These are phyloP conservation scores for Chaetomium cochliodes DNA, from an alignment of 495 filamentous ascomycete species.

Conservation along the genomic window DNA sequence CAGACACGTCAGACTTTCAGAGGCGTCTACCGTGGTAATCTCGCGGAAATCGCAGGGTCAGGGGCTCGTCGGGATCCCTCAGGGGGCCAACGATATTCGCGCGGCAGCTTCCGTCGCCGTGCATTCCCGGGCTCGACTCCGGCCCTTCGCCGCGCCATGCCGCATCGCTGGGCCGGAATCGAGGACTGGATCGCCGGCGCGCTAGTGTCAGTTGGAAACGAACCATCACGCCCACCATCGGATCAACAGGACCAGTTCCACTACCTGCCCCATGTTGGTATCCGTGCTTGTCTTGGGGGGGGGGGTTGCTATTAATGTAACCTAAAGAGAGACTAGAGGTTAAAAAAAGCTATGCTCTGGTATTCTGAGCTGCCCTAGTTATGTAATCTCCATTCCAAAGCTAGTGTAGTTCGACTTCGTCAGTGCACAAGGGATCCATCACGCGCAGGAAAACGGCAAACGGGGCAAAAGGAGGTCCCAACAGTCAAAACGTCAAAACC, in stretches of 20 bases:
- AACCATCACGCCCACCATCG: not conserved
- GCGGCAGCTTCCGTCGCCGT: not conserved
- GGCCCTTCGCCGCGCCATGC: not conserved
- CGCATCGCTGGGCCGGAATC: not conserved
- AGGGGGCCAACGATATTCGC: not conserved
- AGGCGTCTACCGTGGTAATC: not conserved
- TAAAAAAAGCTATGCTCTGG: no score
- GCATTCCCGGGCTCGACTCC: not conserved
- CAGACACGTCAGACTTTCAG: not conserved
- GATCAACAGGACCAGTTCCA: no score
- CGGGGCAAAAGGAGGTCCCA: not conserved
- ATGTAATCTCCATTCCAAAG: not conserved
- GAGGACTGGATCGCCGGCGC: not conserved
- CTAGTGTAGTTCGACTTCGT: not conserved
- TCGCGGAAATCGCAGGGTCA: not conserved
- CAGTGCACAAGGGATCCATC: not conserved
- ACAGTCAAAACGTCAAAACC: not conserved
- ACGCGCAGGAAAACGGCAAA: not conserved
- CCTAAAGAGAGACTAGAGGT: no score
- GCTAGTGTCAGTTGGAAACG: conserved; percentile 5
- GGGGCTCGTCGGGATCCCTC: no score
- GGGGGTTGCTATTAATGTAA: not conserved
- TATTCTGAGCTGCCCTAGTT: not conserved
- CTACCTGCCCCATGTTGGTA: not conserved
- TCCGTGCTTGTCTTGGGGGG: not conserved